Evolutionary conservation across 2,329 filamentous ascomycete genomes (phyloP).

Genomic region (Hypoxylon sp.): DNA sequence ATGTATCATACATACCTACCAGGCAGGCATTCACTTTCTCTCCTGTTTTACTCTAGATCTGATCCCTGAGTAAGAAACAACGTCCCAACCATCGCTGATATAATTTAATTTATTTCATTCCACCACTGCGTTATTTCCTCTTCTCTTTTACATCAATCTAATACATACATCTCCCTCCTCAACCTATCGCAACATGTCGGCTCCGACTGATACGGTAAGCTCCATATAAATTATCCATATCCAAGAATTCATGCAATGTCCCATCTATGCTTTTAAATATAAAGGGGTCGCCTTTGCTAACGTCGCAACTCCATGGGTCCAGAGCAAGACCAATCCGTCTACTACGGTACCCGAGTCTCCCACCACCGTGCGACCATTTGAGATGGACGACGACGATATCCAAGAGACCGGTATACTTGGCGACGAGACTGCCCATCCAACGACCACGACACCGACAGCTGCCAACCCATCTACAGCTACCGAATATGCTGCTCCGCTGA

Average conservation of each 20-base stretch:
- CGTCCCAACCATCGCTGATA: no score
- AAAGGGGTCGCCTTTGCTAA: conserved; percentile 29
- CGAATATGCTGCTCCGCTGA: conserved; percentile 66
- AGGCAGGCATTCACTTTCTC: no score
- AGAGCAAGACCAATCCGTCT: conserved; percentile 56
- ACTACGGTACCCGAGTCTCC: conserved; percentile 66
- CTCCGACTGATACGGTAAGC: conserved; percentile 47
- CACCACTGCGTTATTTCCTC: conserved; percentile 1
- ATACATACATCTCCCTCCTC: background rate
- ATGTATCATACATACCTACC: conserved; percentile 12
- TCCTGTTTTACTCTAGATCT: conserved; percentile 33
- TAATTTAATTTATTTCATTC: no score
- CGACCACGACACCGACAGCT: conserved; percentile 46
- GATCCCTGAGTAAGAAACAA: no score
- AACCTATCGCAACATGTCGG: conserved; percentile 42
- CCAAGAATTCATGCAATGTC: no score
- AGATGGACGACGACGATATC: conserved; percentile 75
- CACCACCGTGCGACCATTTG: conserved; percentile 70
- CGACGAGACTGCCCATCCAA: conserved; percentile 50
- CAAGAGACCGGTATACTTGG: conserved; percentile 65
- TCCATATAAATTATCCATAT: conserved; percentile 23
- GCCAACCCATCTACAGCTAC: conserved; percentile 48
- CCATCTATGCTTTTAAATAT: no score
- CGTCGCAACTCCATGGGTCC: conserved; percentile 11
- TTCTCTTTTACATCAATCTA: conserved; percentile 2